Base-by-base conservation (phyloP, 352 stramenopile species). In the Elongisporangium senticosum region DNA sequence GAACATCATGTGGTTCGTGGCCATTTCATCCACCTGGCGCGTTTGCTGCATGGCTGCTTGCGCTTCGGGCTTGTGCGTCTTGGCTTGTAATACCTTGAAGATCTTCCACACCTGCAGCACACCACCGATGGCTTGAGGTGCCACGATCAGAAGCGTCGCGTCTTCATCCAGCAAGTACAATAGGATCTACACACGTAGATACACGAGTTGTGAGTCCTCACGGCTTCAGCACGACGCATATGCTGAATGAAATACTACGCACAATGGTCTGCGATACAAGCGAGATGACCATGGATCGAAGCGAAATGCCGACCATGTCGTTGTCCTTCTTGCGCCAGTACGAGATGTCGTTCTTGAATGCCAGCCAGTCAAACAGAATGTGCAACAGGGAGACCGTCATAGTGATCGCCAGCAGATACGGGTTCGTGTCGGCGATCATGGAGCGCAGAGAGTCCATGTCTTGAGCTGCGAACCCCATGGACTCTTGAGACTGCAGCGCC, bases 281-380 rank as follows among this genome's bases (percentile, higher is more conserved):
- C 60, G 98, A 95, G 22, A 98, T 87, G 63, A 97, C 84, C 58
- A 99, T 84, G 21, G 89, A 85, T 10, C 94, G 79, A 17, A 98
- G 78, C 40, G 87, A 98, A 0, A 99, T 78, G 22, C 97, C 97
- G 48, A 98, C 89, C 59, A 99, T 86, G 17, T 83, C 71, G 50
- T 97, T 96, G 67, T 97, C 97, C 54, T 96, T 89, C 24, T 84
- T 61, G 26, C 83, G 71, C 97, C 97, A 99, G 70, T 99, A 99
- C 17, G 83, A 83, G 52, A 99, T 97, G 74, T 99, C 97, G 59
- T 93, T 98, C 59, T 97, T 97, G 76, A 99, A 99, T 26, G 96
- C 98, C 23, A 99, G 72, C 79, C 98, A 98, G 73, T 99, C 96
- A 66, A 99, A 99, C 17, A 99, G 72, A 23, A 98, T 88, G 78